Evolutionary conservation across 2,329 filamentous ascomycete species (phyloP).

Genomic region (Neurospora crassa): DNA sequence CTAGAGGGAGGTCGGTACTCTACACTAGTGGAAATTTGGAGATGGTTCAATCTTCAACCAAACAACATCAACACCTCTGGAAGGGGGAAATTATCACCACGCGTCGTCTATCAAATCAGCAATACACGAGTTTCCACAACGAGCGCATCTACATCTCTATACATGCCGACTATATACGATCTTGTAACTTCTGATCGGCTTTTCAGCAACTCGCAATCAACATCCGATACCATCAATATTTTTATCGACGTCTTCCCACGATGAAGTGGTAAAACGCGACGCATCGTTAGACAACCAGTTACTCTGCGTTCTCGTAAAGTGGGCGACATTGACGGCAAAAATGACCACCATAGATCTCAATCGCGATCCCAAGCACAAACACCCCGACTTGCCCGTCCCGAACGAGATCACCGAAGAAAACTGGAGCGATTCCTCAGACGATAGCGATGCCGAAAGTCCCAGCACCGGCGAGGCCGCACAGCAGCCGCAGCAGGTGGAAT

Average conservation of each 20-base stretch:
- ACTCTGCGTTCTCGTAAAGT: background rate
- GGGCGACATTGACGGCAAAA: background rate
- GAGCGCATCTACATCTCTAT: background rate
- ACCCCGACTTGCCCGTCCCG: background rate
- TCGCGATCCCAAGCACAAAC: background rate
- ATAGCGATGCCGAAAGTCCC: constrained; percentile 21
- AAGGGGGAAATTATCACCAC: background rate
- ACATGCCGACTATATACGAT: background rate
- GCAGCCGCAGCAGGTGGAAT: constrained; percentile 40
- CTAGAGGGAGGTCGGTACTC: background rate
- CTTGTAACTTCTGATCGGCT: background rate
- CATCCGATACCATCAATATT: background rate
- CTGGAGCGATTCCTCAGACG: constrained; percentile 19
- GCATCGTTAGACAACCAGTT: background rate
- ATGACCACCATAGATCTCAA: background rate
- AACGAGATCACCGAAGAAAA: constrained; percentile 15
- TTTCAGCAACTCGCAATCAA: background rate
- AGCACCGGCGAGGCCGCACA: constrained; percentile 19
- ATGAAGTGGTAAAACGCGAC: background rate
- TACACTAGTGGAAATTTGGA: background rate
- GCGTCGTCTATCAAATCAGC: background rate
- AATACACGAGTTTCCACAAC: background rate
- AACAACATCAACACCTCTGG: background rate
- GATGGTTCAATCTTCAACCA: background rate
- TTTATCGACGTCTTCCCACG: background rate